Conservation (phyloP, 768 basidiomycete species). For the Paxillus rubicundulus region DNA sequence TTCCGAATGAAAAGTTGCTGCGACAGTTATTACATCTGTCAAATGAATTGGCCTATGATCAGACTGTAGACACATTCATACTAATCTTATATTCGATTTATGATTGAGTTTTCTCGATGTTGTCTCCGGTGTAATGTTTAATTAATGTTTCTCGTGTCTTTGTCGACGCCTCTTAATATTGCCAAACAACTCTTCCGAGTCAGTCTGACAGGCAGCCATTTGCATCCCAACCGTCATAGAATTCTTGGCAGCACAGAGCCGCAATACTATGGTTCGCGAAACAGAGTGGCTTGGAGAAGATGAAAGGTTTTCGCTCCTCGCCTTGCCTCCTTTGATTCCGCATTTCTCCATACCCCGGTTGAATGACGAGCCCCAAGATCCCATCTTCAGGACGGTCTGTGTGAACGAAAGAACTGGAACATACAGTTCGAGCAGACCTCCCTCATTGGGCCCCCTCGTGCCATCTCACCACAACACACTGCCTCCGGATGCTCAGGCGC, state of each 20-base stretch:
- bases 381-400: constrained; percentile 62
- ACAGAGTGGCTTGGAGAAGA: constrained; percentile 16
- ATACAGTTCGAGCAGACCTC: background rate
- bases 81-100: too few species aligned
- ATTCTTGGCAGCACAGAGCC: background rate
- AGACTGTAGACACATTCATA: too few species aligned
- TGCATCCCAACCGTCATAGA: background rate
- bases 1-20: too few species aligned
- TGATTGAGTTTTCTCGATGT: too few species aligned
- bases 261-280: constrained; percentile 3
- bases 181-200: background rate
- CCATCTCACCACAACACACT: background rate
- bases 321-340: constrained; percentile 40
- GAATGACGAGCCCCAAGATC: constrained; percentile 73
- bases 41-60: too few species aligned
- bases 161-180: background rate
- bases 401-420: constrained; percentile 2
- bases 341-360: constrained; percentile 65
- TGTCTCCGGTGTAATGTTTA: too few species aligned
- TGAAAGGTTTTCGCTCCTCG: constrained; percentile 17
- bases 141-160: background rate
- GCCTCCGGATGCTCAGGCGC: background rate
- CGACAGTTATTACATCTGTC: too few species aligned
- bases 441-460: background rate
- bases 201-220: too few species aligned